Conservation (phyloP, 2,329 filamentous ascomycete genomes). For the Fusarium begoniae region DNA sequence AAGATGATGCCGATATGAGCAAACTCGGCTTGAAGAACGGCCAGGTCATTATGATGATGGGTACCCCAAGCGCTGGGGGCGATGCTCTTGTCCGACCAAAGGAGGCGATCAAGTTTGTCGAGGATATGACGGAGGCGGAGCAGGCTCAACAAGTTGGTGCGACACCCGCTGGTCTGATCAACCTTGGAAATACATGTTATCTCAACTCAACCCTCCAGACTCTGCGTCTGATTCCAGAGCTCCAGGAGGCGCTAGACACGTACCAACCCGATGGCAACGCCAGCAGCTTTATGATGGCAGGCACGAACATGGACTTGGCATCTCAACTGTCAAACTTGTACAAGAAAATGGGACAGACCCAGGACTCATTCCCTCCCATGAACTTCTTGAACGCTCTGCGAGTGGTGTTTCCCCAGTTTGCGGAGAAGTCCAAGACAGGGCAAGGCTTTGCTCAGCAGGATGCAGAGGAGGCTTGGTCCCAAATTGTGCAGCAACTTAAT, state of each 20-base stretch:
- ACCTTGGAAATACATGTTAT: constrained; percentile 98
- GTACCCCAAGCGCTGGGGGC: constrained; percentile 77
- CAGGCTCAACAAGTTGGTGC: constrained; percentile 83
- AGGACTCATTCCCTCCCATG: constrained; percentile 84
- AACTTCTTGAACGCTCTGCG: constrained; percentile 85
- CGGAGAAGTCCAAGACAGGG: constrained; percentile 83
- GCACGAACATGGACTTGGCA: constrained; percentile 70
- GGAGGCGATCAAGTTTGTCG: constrained; percentile 85
- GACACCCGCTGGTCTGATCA: constrained; percentile 86
- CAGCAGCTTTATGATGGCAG: constrained; percentile 54
- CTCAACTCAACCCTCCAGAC: constrained; percentile 97
- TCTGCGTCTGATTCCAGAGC: constrained; percentile 86
- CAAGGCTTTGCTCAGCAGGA: constrained; percentile 96
- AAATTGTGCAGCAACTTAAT: constrained; percentile 85
- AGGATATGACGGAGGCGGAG: constrained; percentile 98
- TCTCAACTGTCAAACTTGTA: constrained; percentile 83
- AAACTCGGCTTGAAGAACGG: constrained; percentile 86
- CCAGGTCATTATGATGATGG: constrained; percentile 96
- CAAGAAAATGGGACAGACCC: constrained; percentile 88
- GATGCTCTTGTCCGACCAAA: constrained; percentile 74
- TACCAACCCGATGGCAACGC: constrained; percentile 59
- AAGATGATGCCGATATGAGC: constrained; percentile 89
- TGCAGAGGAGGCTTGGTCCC: constrained; percentile 97
- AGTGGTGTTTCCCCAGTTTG: constrained; percentile 87
- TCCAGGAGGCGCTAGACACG: constrained; percentile 78